Evolutionary conservation across 2,329 filamentous ascomycete species (phyloP).

Genomic region (Aspergillus awamori): DNA sequence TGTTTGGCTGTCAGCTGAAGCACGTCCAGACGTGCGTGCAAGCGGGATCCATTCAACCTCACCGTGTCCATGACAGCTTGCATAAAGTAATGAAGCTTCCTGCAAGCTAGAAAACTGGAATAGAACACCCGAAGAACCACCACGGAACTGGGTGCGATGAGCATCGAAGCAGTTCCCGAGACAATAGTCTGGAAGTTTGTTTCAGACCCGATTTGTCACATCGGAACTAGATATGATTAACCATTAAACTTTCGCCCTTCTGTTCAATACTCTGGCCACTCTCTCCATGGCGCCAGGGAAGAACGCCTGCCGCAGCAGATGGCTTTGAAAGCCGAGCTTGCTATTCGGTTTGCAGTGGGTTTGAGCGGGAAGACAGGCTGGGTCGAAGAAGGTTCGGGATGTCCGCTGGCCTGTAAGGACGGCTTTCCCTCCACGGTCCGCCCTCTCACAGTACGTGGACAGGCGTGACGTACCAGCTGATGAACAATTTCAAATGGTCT

Average conservation of each 20-base stretch:
- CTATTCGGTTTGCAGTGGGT: background rate
- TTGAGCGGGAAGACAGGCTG: background rate
- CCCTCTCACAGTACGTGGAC: background rate
- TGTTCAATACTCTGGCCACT: background rate
- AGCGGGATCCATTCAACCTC: background rate
- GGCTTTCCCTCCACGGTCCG: background rate
- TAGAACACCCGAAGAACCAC: slow-evolving; percentile 12
- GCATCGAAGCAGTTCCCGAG: background rate
- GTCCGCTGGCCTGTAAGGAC: background rate
- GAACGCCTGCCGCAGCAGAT: background rate
- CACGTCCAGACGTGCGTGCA: background rate
- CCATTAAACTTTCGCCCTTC: background rate
- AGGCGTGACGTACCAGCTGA: background rate
- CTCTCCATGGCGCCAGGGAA: background rate
- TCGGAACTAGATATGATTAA: background rate
- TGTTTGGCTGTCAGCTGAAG: background rate
- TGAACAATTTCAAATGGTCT: background rate
- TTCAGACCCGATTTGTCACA: background rate
- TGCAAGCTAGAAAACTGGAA: background rate
- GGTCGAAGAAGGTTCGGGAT: background rate
- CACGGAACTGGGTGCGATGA: background rate
- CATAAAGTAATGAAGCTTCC: background rate
- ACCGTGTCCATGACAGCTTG: slow-evolving; percentile 3
- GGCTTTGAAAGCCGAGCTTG: background rate
- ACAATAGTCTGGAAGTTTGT: slow-evolving; percentile 4